phyloP scores from a whole-genome alignment of 2,329 filamentous ascomycete species.

The Monosporascus sp. region DNA sequence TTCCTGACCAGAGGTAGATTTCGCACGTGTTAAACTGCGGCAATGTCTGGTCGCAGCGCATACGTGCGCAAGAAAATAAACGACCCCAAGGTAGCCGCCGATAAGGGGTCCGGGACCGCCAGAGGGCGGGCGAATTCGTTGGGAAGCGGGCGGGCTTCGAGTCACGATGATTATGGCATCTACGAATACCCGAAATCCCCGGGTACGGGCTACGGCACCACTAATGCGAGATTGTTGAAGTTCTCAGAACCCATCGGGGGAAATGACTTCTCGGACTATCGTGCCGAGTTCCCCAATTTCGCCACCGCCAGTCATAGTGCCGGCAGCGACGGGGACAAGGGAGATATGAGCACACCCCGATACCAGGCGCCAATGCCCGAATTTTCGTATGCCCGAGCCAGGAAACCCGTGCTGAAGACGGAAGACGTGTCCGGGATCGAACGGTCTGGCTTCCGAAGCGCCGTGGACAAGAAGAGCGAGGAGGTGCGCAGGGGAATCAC shows the following conservation, averaged over 20 bases:
- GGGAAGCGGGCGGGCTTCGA: conserved; percentile 27
- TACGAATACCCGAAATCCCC: conserved; percentile 34
- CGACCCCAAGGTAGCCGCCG: conserved; percentile 37
- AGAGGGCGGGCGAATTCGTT: conserved; percentile 33
- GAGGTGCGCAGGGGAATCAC: conserved; percentile 47
- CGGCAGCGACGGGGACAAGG: conserved; percentile 30
- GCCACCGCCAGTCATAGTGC: conserved; percentile 35
- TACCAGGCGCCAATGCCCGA: conserved; percentile 33
- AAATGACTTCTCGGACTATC: conserved; percentile 22
- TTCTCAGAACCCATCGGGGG: conserved; percentile 37
- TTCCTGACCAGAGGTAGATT: no score
- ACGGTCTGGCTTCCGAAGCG: conserved; percentile 47
- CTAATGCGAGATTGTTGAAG: conserved; percentile 41
- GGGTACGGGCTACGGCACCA: conserved; percentile 37
- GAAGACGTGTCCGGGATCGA: conserved; percentile 52
- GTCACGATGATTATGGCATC: conserved; percentile 34
- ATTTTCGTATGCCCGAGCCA: conserved; percentile 38
- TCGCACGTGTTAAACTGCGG: no score
- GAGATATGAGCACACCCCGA: conserved; percentile 21
- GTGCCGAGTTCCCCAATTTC: conserved; percentile 18
- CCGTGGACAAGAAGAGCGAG: conserved; percentile 53
- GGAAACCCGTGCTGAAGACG: conserved; percentile 39
- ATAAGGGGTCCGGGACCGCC: conserved; percentile 6
- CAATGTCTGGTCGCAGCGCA: conserved; percentile 55
- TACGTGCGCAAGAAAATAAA: conserved; percentile 56